Percentiles rank a stretch among this genome's conserved stretches.
Conservation (phyloP, 331 rosid species). For the Acacia concinna region DNA sequence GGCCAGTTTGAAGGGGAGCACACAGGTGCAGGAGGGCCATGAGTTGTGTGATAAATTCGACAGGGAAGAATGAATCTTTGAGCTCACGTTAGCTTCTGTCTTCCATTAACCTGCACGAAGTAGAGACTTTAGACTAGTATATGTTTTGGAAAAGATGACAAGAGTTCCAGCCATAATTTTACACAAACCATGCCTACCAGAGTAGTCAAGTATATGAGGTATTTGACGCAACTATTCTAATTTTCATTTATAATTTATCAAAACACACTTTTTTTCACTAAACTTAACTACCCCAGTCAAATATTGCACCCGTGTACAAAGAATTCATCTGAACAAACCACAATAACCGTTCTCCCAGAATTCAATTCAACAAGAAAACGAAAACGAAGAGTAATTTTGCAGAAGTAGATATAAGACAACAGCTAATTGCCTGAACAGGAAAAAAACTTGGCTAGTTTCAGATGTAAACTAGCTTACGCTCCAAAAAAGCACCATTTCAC, state of each 20-base stretch:
- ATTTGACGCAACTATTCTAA: not conserved
- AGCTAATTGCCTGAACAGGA: not conserved
- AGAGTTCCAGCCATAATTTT: not conserved
- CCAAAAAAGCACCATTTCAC: not conserved
- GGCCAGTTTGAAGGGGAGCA: slow-evolving; percentile 34
- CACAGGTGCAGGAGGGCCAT: slow-evolving; percentile 49
- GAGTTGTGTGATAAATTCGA: not conserved
- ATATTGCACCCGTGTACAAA: not conserved
- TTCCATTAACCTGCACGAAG: slow-evolving; percentile 36
- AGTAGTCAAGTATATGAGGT: not conserved
- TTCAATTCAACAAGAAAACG: slow-evolving; percentile 12
- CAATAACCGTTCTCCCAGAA: slow-evolving; percentile 4
- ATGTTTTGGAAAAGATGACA: not conserved
- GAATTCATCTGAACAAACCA: not conserved
- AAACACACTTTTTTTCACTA: not conserved
- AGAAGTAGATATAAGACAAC: not conserved
- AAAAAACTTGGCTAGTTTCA: not conserved
- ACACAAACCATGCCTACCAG: not conserved
- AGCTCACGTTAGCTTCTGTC: slow-evolving; percentile 7
- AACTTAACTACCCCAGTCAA: not conserved
- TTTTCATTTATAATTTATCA: slow-evolving; percentile 4
- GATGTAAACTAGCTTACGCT: not conserved
- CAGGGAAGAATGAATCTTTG: not conserved
- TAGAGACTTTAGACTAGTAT: not conserved
- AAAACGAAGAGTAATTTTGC: not conserved